phyloP scores from a whole-genome alignment of 2,329 filamentous ascomycete species.

The Epichloe sylvatica region DNA sequence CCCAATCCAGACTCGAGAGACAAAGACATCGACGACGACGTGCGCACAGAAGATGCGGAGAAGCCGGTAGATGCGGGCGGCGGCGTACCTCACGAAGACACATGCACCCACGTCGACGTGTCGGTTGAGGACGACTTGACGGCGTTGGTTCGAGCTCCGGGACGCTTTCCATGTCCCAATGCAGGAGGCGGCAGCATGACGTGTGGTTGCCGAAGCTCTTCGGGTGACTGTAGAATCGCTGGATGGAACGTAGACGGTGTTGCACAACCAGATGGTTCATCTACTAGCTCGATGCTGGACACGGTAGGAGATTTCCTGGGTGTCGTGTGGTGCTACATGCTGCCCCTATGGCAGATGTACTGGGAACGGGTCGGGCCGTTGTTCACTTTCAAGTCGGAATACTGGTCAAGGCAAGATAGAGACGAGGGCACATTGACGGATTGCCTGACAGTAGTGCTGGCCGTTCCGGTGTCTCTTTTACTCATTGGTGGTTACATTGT shows the following conservation, averaged over 20 bases:
- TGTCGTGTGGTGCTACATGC: slow-evolving; percentile 4
- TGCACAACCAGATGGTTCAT: neutral
- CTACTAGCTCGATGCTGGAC: neutral
- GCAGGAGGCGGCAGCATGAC: slow-evolving; percentile 17
- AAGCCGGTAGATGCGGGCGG: neutral
- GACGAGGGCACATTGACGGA: slow-evolving; percentile 14
- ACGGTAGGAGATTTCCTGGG: neutral
- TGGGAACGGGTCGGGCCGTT: slow-evolving; percentile 25
- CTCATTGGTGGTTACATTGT: slow-evolving; percentile 13
- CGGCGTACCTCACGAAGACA: neutral
- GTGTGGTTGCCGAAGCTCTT: slow-evolving; percentile 12
- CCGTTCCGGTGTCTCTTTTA: slow-evolving; percentile 15
- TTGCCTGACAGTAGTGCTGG: slow-evolving; percentile 13
- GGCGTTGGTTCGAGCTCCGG: slow-evolving; percentile 11
- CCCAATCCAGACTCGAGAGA: neutral
- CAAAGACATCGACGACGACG: neutral
- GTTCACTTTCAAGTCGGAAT: slow-evolving; percentile 23
- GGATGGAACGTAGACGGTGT: neutral
- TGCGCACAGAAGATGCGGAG: neutral
- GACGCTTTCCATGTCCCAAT: slow-evolving; percentile 15
- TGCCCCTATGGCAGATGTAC: slow-evolving; percentile 14
- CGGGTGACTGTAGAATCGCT: neutral
- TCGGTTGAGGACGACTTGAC: slow-evolving; percentile 4
- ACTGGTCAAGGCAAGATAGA: slow-evolving; percentile 17
- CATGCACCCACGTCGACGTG: neutral